Evolutionary conservation across 306 rosid species (phyloP), one percentile per base, ranked within the genome.

Genomic region (Elaeagnus macrophylla): DNA sequence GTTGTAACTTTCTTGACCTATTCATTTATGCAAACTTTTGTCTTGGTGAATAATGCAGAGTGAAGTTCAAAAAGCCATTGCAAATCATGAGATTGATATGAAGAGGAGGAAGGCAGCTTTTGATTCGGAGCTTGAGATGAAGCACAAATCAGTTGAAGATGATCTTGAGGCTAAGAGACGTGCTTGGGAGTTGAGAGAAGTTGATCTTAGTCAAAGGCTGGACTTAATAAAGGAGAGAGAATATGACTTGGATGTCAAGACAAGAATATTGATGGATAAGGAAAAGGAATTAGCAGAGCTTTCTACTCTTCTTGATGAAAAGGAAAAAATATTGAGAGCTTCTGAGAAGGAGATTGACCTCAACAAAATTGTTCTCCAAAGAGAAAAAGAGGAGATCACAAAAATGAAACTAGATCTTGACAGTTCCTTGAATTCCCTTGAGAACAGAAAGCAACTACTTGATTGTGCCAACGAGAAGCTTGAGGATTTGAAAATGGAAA

Each of bases 161-260:
- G 96, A 91, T 71, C 80, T 91, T 72, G 95, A 82, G 69, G 40
- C 81, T 38, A 86, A 80, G 76, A 78, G 89, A 75, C 72, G 96
- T 66, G 86, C 96, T 53, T 91, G 99, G 99, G 99, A 91, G 79
- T 80, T 91, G 75, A 82, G 79, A 75, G 99, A 91, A 75, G 86
- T 91, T 65, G 99, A 91, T 72, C 94, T 86, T 53, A 84, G 71
- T 55, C 96, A 86, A 48, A 65, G 70, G 59, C 83, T 80, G 59
- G 86, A 86, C 51, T 79, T 79, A 68, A 44, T 84, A 57, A 58
- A 48, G 48, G 96, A 86, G 75, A 83, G 67, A 77, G 95, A 86
- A 60, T 73, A 86, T 68, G 96, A 82, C 38, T 62, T 86, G 70
- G 96, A 82, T 64, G 77, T 71, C 66, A 77, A 76, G 65, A 66